Base-by-base conservation (phyloP, 768 basidiomycete genomes). In the Suillus hirtellus region DNA sequence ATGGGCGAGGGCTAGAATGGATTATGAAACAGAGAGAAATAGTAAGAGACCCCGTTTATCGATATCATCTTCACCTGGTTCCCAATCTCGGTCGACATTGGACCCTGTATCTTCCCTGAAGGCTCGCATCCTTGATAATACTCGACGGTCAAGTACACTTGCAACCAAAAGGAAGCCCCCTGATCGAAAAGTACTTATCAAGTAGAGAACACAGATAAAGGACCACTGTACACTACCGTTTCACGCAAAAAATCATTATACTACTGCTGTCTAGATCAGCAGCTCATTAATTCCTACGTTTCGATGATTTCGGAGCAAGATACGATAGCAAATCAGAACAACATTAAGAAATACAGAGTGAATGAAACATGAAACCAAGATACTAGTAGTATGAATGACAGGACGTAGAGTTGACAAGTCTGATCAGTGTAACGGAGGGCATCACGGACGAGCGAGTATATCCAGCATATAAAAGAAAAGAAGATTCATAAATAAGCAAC, bases 251-350 rank as follows among this genome's bases (percentile, higher is more conserved):
- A 14, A 42, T 42, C 55, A 19, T 40, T 56, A 40, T 27, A 40
- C 15, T 38, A 24, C 55, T 56, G 55, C 24, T 38, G 56, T 58
- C 56, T 58, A 58, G 27, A 49, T 59, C 43, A 59, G 37, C 44
- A 58, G 60, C 21, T 59, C 24, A 60, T 60, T 35, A 60, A 53
- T 59, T 35, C 15, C 60, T 60, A 49, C 53, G 37, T 34, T 56
- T 59, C 52, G 37, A n/a, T 60, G 53, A 24, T 38, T 73, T 72
- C 73, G 75, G 75, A 76, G 66, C 74, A 76, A 77, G 74, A 73
- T 74, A 72, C 80, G 84, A 86, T 81, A 86, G 84, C 86, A 78
- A 75, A 75, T 65, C 78, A 80, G 72, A 84, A 86, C 83, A 85
- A 86, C 84, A 84, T 76, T 82, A 83, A 58, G 65, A 73, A 82